These are phyloP conservation scores for Sedum album DNA, from an alignment of 164 flowering plant genomes.

Conservation along the genomic window DNA sequence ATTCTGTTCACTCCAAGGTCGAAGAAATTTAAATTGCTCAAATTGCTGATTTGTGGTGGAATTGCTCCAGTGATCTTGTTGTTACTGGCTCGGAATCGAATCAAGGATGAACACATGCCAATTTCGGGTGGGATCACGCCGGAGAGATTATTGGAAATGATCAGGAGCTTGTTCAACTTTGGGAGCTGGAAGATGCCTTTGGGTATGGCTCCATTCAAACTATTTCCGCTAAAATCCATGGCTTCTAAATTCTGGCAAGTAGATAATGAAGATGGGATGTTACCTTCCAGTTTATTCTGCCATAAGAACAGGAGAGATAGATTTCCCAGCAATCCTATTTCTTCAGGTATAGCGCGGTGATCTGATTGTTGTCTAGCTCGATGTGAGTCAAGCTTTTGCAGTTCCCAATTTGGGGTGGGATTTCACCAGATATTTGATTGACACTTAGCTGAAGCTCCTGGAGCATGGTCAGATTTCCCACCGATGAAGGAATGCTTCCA, in stretches of 20 bases:
- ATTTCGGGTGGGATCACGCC: slow-evolving; percentile 56
- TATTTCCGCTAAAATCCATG: slow-evolving; percentile 58
- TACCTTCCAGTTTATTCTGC: slow-evolving; percentile 64
- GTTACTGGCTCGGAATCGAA: slow-evolving; percentile 51
- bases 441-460: slow-evolving; percentile 64
- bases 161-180: slow-evolving; percentile 51
- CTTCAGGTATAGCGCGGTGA: slow-evolving; percentile 56
- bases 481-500: slow-evolving; percentile 44
- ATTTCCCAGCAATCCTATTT: slow-evolving; percentile 41
- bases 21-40: slow-evolving; percentile 49
- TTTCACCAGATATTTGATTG: slow-evolving; percentile 56
- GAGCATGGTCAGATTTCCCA: slow-evolving; percentile 44
- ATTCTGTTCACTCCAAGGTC: slow-evolving; percentile 58
- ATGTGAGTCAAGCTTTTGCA: slow-evolving; percentile 44
- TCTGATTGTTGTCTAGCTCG: slow-evolving; percentile 73
- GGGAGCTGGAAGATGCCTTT: slow-evolving; percentile 46
- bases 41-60: slow-evolving; percentile 55
- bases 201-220: slow-evolving; percentile 56
- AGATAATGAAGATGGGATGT: slow-evolving; percentile 45
- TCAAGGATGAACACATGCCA: slow-evolving; percentile 51
- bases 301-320: slow-evolving; percentile 55
- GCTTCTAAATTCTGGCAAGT: slow-evolving; percentile 45
- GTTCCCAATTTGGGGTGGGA: slow-evolving; percentile 46
- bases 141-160: slow-evolving; percentile 65
- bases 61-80: slow-evolving; percentile 54